Evolutionary conservation across 225 moss, liverwort and hornwort genomes (phyloP).

Genomic region (Sphagnum contortum): DNA sequence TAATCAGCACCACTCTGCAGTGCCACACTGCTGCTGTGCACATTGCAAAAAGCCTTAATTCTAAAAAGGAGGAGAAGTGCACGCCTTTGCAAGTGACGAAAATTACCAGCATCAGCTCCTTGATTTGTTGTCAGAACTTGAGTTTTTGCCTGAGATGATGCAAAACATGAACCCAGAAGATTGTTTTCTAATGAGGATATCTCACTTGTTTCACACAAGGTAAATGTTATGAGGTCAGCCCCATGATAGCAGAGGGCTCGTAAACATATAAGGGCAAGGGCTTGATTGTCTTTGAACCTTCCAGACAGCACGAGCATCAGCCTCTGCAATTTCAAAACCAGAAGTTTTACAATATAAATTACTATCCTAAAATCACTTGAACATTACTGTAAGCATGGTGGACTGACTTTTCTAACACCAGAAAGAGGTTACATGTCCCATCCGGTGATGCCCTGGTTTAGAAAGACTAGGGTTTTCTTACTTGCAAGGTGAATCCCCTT

Average conservation of each 20-base stretch:
- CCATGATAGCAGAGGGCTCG: constrained; percentile 30
- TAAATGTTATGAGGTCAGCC: constrained; percentile 29
- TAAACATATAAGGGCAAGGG: constrained; percentile 40
- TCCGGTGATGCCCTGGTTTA: no score
- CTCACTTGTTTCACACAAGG: constrained; percentile 12
- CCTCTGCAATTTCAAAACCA: constrained; percentile 30
- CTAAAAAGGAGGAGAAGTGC: constrained; percentile 51
- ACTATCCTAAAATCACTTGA: neutral
- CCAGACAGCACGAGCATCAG: constrained; percentile 45
- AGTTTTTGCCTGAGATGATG: constrained; percentile 13
- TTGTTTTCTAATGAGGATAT: constrained; percentile 5
- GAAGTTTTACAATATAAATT: neutral
- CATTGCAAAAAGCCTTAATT: constrained; percentile 15
- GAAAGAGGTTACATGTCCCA: no score
- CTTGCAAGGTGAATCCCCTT: no score
- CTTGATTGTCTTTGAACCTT: constrained; percentile 34
- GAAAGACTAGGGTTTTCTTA: no score
- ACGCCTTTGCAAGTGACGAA: constrained; percentile 44
- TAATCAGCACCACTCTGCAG: no score
- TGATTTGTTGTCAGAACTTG: constrained; percentile 1
- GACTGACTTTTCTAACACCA: no score
- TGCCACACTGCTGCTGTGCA: no score
- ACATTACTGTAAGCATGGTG: neutral
- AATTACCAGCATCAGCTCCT: constrained; percentile 1
- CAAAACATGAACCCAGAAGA: constrained; percentile 32